Evolutionary conservation across 1,139 yeast species (phyloP), one percentile per base, ranked within the genome.

Genomic region (Blastobotrys malaysiensis): DNA sequence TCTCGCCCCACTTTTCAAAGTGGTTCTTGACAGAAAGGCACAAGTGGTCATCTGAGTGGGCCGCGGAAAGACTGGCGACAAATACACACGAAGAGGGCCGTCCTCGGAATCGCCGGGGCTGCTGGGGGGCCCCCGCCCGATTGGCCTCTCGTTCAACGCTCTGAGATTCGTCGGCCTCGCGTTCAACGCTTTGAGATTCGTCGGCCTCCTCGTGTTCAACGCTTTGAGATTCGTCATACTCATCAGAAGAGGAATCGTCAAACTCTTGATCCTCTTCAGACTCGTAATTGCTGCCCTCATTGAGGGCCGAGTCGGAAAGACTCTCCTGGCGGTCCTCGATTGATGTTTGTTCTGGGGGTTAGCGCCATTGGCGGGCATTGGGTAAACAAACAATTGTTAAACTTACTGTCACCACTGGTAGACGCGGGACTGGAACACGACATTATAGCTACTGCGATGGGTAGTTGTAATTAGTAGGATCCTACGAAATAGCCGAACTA

Each of bases 61-160:
- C 71, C 0, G 90, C 77, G 5, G 87, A 79, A 55, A 88, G 79
- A 66, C 73, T 76, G 26, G 96, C 97, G 52, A 89, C 97, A 73
- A 89, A 89, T 1, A 88, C 87, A 69, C 96, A 89, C 2, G 96
- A 83, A 0, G 95, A 85, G 14, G 96, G 96, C 45, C 88, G 53
- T 5, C 57, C 58, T 21, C 60, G 51, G 26, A 24, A 19, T 43
- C 43, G 50, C 16, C 46, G 47, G 2, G 14, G 44, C 13, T 46
- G 49, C 7, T 26, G 43, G 20, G 51, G 27, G 7, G 45, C 44
- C 45, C 21, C 26, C 13, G 18, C 13, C 45, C 48, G 9, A 19
- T 48, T 13, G 27, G 26, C 7, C 31, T 44, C 22, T 19, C 49
- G 16, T 16, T 27, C 46, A 22, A 22, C 14, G n/a, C n/a, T n/a